Conservation (phyloP, 148 eudicot genomes). For the Rhododendron williamsianum region DNA sequence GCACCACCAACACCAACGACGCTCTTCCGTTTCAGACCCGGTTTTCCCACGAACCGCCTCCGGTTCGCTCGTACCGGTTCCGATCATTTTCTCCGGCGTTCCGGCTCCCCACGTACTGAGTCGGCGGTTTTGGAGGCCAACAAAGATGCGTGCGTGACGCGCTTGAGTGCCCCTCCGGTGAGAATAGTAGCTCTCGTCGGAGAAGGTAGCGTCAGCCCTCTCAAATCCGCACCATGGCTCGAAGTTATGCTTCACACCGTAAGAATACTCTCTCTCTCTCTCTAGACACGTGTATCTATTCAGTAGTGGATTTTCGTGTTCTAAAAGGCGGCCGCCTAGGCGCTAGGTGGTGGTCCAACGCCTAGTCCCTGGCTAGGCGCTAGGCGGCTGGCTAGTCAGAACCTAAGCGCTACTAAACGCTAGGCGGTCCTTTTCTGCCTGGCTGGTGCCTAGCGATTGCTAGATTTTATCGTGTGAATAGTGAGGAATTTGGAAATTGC, state of each 20-base stretch:
- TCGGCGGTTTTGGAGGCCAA: background rate
- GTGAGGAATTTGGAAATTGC: too few relatives aligned
- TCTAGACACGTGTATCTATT: background rate
- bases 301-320: background rate
- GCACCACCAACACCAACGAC: background rate
- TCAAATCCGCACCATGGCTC: constrained; percentile 67
- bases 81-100: background rate
- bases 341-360: too few relatives aligned
- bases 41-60: background rate
- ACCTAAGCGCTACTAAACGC: too few relatives aligned
- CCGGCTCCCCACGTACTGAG: background rate
- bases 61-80: background rate
- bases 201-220: constrained; percentile 66
- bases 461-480: too few relatives aligned
- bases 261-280: constrained; percentile 15
- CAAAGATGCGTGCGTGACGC: background rate
- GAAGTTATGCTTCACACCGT: constrained; percentile 81
- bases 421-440: too few relatives aligned
- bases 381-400: too few relatives aligned
- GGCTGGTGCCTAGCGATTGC: too few relatives aligned
- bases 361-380: too few relatives aligned
- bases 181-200: constrained; percentile 64
- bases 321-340: too few relatives aligned
- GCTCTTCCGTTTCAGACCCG: background rate
- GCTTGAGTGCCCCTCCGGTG: constrained; percentile 23